Conservation (phyloP, 257 asterid species). For the Gynochthodes officinalis region DNA sequence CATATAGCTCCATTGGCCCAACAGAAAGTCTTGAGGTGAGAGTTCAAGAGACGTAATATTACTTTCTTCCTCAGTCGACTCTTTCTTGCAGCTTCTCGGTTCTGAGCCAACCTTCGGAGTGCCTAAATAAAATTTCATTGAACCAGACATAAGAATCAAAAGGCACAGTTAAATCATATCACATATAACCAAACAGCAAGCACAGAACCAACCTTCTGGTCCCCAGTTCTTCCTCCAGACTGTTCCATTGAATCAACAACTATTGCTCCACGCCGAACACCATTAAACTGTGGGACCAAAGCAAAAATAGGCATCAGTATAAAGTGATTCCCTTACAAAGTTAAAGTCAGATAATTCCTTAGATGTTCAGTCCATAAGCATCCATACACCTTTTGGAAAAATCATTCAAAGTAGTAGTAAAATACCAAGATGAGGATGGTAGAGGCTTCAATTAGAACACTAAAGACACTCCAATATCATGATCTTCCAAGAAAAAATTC, state of each 20-base stretch:
- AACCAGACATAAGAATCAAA: slow-evolving; percentile 1
- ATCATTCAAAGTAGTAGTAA: background rate
- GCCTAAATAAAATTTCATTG: slow-evolving; percentile 37
- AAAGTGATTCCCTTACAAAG: background rate
- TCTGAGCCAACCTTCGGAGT: slow-evolving; percentile 89
- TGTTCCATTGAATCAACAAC: slow-evolving; percentile 36
- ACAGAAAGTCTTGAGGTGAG: background rate
- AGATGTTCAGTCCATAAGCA: background rate
- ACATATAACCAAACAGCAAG: background rate
- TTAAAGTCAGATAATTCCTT: background rate
- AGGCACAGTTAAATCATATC: background rate
- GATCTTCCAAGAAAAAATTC: background rate
- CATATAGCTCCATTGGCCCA: background rate
- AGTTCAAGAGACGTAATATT: slow-evolving; percentile 11
- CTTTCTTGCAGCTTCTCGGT: slow-evolving; percentile 96
- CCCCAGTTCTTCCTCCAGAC: slow-evolving; percentile 36
- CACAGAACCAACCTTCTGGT: slow-evolving; percentile 40
- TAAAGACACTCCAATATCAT: background rate
- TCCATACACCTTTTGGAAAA: background rate
- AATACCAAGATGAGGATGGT: background rate
- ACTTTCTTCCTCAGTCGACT: slow-evolving; percentile 94
- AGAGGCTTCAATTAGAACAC: background rate
- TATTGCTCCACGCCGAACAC: slow-evolving; percentile 23
- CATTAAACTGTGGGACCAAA: slow-evolving; percentile 24
- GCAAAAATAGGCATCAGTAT: background rate